Base-by-base conservation (phyloP, 257 asterid genomes). In the Solanum piurae region DNA sequence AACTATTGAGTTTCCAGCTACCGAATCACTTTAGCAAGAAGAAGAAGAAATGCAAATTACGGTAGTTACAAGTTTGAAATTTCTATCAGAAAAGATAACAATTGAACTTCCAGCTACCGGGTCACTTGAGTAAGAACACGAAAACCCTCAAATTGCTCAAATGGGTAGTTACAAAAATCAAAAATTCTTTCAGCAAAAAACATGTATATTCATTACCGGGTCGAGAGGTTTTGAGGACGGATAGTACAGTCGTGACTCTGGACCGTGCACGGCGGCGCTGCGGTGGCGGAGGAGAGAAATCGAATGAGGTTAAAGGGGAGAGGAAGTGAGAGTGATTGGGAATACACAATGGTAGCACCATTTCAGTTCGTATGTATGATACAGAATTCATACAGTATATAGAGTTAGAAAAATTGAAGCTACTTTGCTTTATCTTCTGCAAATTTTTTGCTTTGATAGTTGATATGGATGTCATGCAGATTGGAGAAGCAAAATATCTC, bases 171-270 rank as follows among this genome's bases (percentile, higher is more conserved):
- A 75, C 5, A 75, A 75, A 75, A 5, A 12, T 37, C 40, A 75
- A 23, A 31, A 37, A 20, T 12, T 3, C 5, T 21, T 75, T 40
- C 49, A 75, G 5, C n/a, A 11, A 62, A 62, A 29, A 52, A 9
- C 31, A 23, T 62, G 7, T 62, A 62, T 9, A 62, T 62, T 4
- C 71, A 2, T 90, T 92, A 94, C 98, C 88, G 58, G 94, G 88
- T 72, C 93, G 91, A 69, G 98, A 91, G 64, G 95, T 90, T 90
- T 92, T 93, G 91, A 94, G 95, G 74, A 93, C 89, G 79, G 98
- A 94, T 85, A 88, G 77, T 46, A 89, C 88, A 37, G 89, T 80
- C 0, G 92, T 92, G 83, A 85, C 1, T 82, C 91, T 89, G 64
- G 87, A 73, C 86, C 90, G 86, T 10, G 80, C 6, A 87, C 93